phyloP scores from a whole-genome alignment of 805 yeast genomes.

The Yamadazyma takamatsuzukensis region DNA sequence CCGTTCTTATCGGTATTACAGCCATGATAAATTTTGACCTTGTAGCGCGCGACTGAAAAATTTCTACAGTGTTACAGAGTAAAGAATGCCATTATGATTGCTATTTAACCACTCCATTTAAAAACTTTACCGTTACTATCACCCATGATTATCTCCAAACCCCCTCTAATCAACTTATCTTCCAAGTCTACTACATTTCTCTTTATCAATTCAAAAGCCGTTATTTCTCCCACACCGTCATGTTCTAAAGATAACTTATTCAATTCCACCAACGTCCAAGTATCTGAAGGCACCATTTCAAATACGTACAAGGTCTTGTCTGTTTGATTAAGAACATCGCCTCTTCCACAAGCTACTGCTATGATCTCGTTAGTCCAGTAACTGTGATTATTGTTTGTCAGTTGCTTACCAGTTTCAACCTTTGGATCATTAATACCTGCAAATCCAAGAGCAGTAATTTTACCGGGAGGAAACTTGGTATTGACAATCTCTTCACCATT shows the following conservation, averaged over 20 bases:
- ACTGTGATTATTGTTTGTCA: conserved; percentile 22
- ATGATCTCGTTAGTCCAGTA: conserved; percentile 38
- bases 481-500: conserved; percentile 47
- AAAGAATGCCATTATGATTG: not conserved
- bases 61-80: not conserved
- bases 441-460: conserved; percentile 21
- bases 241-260: conserved; percentile 4
- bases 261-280: conserved; percentile 10
- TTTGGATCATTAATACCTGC: conserved; percentile 27
- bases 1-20: conserved; percentile 34
- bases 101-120: conserved; percentile 4
- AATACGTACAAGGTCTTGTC: conserved; percentile 25
- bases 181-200: conserved; percentile 26
- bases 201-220: conserved; percentile 27
- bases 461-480: conserved; percentile 12
- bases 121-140: conserved; percentile 52
- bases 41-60: not conserved
- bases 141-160: conserved; percentile 47
- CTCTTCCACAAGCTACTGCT: conserved; percentile 21
- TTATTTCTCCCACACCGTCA: conserved; percentile 17
- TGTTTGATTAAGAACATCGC: conserved; percentile 13
- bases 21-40: conserved; percentile 15
- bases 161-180: conserved; percentile 35
- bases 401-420: conserved; percentile 21
- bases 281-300: conserved; percentile 19